A percentile compares a stretch with the other conserved stretches of the same genome.
These are phyloP conservation scores for Ganoderma resinaceum DNA, from an alignment of 1,284 basidiomycete genomes.

Conservation along the genomic window DNA sequence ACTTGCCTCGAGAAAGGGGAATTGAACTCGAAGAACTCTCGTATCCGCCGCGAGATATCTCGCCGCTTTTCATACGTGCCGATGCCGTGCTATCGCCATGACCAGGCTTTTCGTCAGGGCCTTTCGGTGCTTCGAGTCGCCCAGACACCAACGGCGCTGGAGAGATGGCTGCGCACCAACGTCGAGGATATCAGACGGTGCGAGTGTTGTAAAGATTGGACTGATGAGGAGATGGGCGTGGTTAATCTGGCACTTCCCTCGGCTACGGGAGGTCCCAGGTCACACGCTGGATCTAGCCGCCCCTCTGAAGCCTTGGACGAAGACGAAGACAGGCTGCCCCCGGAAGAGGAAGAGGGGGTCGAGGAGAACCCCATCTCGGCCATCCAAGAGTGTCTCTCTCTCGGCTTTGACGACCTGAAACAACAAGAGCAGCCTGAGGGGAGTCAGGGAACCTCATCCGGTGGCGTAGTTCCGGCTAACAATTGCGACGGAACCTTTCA, in stretches of 20 bases:
- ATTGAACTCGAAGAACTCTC: neutral
- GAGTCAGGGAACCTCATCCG: neutral
- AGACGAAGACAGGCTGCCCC: neutral
- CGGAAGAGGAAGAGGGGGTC: slow-evolving; percentile 8
- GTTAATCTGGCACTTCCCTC: neutral
- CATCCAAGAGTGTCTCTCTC: neutral
- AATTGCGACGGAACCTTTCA: neutral
- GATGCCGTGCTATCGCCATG: neutral
- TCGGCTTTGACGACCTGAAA: neutral
- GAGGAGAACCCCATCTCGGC: neutral
- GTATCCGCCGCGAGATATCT: neutral
- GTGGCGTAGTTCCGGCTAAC: neutral
- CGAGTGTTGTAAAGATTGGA: neutral
- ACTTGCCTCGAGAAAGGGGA: neutral
- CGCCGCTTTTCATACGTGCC: neutral
- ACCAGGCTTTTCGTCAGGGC: neutral
- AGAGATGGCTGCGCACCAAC: neutral
- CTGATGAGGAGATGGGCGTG: neutral
- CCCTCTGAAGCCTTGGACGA: neutral
- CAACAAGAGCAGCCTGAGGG: too few relatives aligned
- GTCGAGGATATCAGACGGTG: neutral
- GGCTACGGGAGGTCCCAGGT: neutral
- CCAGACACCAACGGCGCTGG: neutral
- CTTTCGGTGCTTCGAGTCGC: neutral
- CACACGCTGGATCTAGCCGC: neutral